Percentiles rank a stretch among this genome's conserved stretches.
These are phyloP conservation scores for Mesotaenium endlicherianum DNA, from an alignment of 139 green algal species.

Conservation along the genomic window DNA sequence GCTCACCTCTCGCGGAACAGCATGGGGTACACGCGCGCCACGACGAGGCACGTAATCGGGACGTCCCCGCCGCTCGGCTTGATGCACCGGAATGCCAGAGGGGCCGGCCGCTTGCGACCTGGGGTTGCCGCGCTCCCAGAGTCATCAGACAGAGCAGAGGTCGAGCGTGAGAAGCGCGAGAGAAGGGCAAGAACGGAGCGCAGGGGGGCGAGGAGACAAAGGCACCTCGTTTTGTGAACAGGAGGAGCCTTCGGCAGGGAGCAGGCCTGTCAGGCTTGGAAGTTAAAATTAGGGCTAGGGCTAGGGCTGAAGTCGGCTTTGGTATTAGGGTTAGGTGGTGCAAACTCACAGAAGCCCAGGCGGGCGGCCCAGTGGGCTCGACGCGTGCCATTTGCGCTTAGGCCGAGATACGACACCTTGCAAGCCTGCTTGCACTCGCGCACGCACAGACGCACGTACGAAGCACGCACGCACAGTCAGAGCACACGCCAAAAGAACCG, in stretches of 20 bases:
- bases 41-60: background rate
- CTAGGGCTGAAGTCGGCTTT: background rate
- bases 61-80: background rate
- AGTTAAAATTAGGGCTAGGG: background rate
- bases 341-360: conserved; percentile 22
- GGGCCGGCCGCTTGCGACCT: background rate
- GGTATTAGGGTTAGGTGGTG: too few species aligned
- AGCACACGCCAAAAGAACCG: too few species aligned
- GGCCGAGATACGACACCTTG: background rate
- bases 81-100: conserved; percentile 27
- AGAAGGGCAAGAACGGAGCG: background rate
- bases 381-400: conserved; percentile 20
- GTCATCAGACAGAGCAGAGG: background rate
- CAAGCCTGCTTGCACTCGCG: background rate
- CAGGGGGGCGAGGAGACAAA: background rate
- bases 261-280: background rate
- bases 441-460: too few species aligned
- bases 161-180: background rate
- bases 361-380: conserved; percentile 20
- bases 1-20: conserved; percentile 10
- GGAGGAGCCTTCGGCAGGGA: background rate
- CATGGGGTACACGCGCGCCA: conserved; percentile 7
- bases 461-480: too few species aligned
- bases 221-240: background rate
- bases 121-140: background rate